Base-by-base conservation (phyloP, 2,329 filamentous ascomycete species). In the Metarhizium humberi region DNA sequence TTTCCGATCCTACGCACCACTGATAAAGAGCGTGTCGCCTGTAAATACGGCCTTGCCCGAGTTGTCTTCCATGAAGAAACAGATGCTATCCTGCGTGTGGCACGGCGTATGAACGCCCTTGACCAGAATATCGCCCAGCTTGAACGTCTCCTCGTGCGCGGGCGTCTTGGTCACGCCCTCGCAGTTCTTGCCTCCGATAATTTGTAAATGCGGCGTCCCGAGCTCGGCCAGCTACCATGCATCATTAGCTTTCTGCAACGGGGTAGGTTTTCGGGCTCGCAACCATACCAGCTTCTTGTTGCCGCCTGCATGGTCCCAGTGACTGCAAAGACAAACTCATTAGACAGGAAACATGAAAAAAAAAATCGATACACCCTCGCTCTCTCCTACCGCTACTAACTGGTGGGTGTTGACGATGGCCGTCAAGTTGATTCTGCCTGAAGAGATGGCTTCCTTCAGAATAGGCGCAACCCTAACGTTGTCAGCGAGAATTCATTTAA, bases 61-160 rank as follows among this genome's bases (percentile, higher is more conserved):
- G 20, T 84, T 85, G 66, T 99, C 92, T 71, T 96, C 83, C 76
- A 94, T 85, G 63, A 85, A 90, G 76, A 86, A 99, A 78, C 94
- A 99, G 68, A 99, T 96, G 71, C 92, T 96, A 74, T 99, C 94
- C 74, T 96, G 92, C 1, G 94, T 99, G 70, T 99, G 94, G 71
- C 94, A 99, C 2, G 94, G 94, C 13, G 94, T 99, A 73, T 97
- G 88, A n/a, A 97, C 76, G 29, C 89, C 88, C 67, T 82, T 92
- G 56, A 96, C 87, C 14, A 81, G 79, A 69, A 99, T 94, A 62
- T 80, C 79, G 55, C 94, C 94, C 59, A 99, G 83, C 59, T 82
- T 86, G 77, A 96, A 96, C 3, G 78, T 82, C 61, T 90, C 83
- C 43, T 85, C 84, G 68, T 97, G 82, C 3, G 74, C 72, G 0